Conservation (phyloP, 352 stramenopile genomes). For the Pythium sukuiense region DNA sequence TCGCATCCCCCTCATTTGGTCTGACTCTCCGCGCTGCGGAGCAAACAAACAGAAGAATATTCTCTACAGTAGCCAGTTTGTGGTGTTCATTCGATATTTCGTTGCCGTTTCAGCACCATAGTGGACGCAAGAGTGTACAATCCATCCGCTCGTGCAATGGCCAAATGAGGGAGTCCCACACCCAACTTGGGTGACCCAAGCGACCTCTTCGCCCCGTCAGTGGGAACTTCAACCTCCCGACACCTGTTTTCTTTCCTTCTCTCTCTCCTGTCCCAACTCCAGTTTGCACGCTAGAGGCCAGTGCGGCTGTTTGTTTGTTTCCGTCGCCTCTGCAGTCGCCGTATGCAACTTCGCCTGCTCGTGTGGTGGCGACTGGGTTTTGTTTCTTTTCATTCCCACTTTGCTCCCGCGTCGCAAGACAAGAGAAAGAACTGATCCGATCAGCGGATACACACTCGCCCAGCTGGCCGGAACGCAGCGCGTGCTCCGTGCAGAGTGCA, state of each 20-base stretch:
- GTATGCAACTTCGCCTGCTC: slow-evolving; percentile 16
- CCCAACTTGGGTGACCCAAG: neutral
- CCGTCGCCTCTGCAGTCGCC: neutral
- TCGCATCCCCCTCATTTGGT: slow-evolving; percentile 3
- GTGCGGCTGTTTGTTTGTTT: neutral
- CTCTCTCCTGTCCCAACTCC: slow-evolving; percentile 13
- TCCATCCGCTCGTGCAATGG: neutral
- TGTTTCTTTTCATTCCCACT: neutral
- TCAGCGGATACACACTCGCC: neutral
- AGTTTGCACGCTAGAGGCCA: neutral
- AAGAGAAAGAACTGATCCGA: slow-evolving; percentile 17
- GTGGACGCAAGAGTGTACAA: slow-evolving; percentile 28
- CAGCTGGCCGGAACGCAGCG: neutral
- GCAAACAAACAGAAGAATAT: slow-evolving; percentile 20
- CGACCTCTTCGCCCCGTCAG: slow-evolving; percentile 11
- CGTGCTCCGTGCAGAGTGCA: neutral
- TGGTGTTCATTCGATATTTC: slow-evolving; percentile 15
- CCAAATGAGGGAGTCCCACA: neutral
- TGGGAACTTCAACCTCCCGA: slow-evolving; percentile 22
- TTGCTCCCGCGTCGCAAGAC: neutral
- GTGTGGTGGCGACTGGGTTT: neutral
- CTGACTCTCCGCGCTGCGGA: slow-evolving; percentile 19
- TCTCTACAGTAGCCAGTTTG: slow-evolving; percentile 21
- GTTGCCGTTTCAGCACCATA: slow-evolving; percentile 20
- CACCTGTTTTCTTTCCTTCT: slow-evolving; percentile 18